Evolutionary conservation across 2,329 filamentous ascomycete species (phyloP).

Genomic region (Alternaria brassicae): DNA sequence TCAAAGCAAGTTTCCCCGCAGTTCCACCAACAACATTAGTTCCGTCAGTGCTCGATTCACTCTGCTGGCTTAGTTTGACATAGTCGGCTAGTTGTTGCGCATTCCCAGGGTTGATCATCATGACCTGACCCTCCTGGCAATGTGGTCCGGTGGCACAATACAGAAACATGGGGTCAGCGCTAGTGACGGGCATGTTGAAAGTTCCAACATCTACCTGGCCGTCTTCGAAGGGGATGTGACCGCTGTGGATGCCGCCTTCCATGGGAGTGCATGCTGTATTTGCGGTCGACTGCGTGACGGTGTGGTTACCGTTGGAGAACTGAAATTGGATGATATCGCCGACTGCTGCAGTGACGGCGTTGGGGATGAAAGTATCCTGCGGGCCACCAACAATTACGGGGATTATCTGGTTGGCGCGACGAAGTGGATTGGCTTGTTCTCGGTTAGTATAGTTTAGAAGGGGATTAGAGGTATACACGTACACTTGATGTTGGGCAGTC

Average conservation of each 20-base stretch:
- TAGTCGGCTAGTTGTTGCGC: conserved; percentile 38
- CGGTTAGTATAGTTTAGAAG: background rate
- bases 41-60: conserved; percentile 31
- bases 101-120: conserved; percentile 36
- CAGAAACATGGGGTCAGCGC: conserved; percentile 39
- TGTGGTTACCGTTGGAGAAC: conserved; percentile 45
- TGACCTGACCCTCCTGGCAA: conserved; percentile 40
- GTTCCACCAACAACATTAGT: conserved; percentile 30
- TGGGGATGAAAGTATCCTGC: conserved; percentile 41
- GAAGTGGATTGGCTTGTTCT: conserved; percentile 27
- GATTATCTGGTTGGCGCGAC: conserved; percentile 34
- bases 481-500: conserved; percentile 10
- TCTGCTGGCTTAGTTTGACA: conserved; percentile 34
- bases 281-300: conserved; percentile 38
- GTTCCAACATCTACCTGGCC: conserved; percentile 41
- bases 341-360: conserved; percentile 35
- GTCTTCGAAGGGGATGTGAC: conserved; percentile 41
- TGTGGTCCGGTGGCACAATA: conserved; percentile 44
- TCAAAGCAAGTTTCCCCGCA: conserved; percentile 30
- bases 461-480: background rate
- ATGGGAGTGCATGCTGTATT: conserved; percentile 38
- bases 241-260: conserved; percentile 38
- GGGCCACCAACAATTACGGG: conserved; percentile 42
- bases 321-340: conserved; percentile 44
- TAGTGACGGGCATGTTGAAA: conserved; percentile 42